phyloP scores from a whole-genome alignment of 306 rosid species.

The Inga leiocalycina region DNA sequence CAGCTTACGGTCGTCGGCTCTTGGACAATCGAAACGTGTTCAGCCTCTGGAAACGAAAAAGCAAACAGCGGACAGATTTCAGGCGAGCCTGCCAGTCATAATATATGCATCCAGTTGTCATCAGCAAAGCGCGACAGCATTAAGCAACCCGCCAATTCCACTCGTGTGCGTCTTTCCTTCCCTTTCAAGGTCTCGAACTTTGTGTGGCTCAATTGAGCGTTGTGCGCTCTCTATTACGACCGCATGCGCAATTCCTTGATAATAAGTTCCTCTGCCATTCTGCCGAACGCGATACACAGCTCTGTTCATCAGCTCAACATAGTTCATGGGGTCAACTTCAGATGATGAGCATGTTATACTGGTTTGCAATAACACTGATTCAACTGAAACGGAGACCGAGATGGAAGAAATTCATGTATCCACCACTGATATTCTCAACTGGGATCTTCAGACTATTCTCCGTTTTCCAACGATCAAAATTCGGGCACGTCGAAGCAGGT shows the following conservation, averaged over 20 bases:
- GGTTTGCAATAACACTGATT: constrained; percentile 42
- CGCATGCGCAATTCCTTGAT: not conserved
- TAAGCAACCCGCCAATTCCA: not conserved
- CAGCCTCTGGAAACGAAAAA: too few relatives aligned
- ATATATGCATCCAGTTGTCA: not conserved
- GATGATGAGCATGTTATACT: constrained; percentile 51
- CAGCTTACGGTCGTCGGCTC: too few relatives aligned
- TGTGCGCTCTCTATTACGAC: not conserved
- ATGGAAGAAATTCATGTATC: constrained; percentile 42
- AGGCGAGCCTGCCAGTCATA: not conserved
- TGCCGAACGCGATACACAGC: not conserved
- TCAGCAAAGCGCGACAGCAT: not conserved
- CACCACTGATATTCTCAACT: constrained; percentile 41
- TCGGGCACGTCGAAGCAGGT: constrained; percentile 58
- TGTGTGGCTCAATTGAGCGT: not conserved
- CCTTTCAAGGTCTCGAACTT: not conserved
- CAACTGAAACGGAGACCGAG: constrained; percentile 21
- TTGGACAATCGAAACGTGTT: too few relatives aligned
- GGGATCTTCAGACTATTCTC: constrained; percentile 56
- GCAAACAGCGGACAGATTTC: not conserved
- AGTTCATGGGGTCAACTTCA: constrained; percentile 47
- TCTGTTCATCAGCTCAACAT: not conserved
- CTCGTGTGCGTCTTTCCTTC: not conserved
- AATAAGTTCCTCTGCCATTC: not conserved
- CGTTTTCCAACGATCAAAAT: constrained; percentile 44